Evolutionary conservation across 148 eudicot species (phyloP), one percentile per base, ranked within the genome.

Genomic region (Pouteria glomerata): DNA sequence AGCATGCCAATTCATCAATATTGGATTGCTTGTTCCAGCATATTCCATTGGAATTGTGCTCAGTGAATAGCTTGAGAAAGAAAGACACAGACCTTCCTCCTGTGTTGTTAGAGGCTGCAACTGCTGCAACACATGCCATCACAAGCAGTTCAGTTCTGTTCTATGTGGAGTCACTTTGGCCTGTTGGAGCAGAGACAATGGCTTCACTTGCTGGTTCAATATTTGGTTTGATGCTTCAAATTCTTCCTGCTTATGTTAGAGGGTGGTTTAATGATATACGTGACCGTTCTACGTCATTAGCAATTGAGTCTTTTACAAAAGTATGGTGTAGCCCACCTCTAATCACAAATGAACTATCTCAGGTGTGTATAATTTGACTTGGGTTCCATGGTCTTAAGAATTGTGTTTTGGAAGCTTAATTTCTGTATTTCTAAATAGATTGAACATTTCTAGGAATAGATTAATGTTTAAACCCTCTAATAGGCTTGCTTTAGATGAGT

Each of bases 241-340:
- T 83, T 58, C 90, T 95, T 75, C 99, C 99, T 56, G 99, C 97
- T 74, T 90, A 91, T 78, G 96, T 95, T 33, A 85, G 99, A 68
- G 92, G 76, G 56, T 95, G 99, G 99, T 92, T 92, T 76, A 86
- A 81, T 79, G 84, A 90, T 73, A 77, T 95, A 80, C 97, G 99
- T 72, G 96, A 88, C 76, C 94, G 99, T 50, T 81, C 90, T 63
- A 78, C 76, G 41, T 84, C 90, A 70, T 80, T 85, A 70, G 84
- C 93, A 2, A 84, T 95, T 66, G 99, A 95, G 81, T 81, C 84
- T 61, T 95, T 95, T 82, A 88, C 99, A 15, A 92, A 80, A 81
- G 59, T 82, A 47, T 89, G 97, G 91, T 95, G 99, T 72, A 89
- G 99, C 81, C 99, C 97, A 14, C 83, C 86, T 56, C 79, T 95